phyloP scores from a whole-genome alignment of 164 flowering plant genomes.

The Houttuynia cordata region DNA sequence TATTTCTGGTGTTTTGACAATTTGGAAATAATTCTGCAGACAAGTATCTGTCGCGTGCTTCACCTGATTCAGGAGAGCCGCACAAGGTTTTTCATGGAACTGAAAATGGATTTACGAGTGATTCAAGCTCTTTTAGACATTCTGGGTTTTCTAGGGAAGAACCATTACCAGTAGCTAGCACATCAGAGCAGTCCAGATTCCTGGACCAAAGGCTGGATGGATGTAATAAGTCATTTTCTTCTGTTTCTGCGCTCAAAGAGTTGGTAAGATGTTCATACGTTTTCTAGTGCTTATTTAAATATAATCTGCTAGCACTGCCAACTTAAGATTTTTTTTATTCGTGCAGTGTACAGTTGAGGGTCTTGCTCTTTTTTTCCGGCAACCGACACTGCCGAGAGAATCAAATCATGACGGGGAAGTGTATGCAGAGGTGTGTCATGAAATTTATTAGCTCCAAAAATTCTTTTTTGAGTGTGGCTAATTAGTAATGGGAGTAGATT shows the following conservation, averaged over 20 bases:
- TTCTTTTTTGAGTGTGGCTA: background rate
- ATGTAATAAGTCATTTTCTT: slow-evolving; percentile 25
- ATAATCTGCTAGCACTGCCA: background rate
- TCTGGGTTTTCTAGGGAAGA: slow-evolving; percentile 38
- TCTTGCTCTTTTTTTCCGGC: slow-evolving; percentile 46
- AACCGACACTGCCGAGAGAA: slow-evolving; percentile 35
- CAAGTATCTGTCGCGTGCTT: slow-evolving; percentile 41
- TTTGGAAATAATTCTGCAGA: slow-evolving; percentile 30
- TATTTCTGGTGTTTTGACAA: background rate
- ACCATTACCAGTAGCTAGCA: slow-evolving; percentile 22
- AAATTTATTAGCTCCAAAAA: background rate
- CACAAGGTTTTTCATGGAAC: slow-evolving; percentile 27
- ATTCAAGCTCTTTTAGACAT: slow-evolving; percentile 34
- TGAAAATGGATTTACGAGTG: slow-evolving; percentile 37
- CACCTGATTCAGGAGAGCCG: slow-evolving; percentile 46
- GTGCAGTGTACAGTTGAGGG: slow-evolving; percentile 71
- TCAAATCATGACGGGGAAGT: slow-evolving; percentile 37
- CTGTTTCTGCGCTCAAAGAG: slow-evolving; percentile 22
- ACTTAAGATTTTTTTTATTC: background rate
- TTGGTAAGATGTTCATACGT: slow-evolving; percentile 12
- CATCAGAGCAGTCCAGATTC: slow-evolving; percentile 38
- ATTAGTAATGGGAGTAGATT: no score
- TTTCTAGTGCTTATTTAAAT: background rate
- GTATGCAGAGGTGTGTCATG: slow-evolving; percentile 51
- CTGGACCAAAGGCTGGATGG: slow-evolving; percentile 48